Percentiles rank a stretch among this genome's conserved stretches.
Evolutionary conservation across 2,329 filamentous ascomycete genomes (phyloP).

Genomic region (Fusarium sp.): DNA sequence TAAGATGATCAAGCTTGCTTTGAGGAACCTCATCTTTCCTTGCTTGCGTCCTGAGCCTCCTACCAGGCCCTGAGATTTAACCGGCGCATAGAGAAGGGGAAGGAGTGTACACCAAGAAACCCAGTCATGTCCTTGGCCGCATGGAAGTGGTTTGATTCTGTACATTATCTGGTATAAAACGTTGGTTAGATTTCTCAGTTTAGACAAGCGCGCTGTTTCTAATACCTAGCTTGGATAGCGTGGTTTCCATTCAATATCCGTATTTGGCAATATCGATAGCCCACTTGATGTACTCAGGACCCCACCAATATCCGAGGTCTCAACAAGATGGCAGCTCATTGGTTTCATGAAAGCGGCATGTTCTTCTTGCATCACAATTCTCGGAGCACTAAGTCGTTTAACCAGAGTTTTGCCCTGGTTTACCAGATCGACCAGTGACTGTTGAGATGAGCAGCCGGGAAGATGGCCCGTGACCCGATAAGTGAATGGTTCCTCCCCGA

Average conservation of each 20-base stretch:
- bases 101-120: not conserved
- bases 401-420: not conserved
- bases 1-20: not conserved
- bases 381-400: not conserved
- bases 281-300: not conserved
- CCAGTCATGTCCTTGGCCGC: not conserved
- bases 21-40: slow-evolving; percentile 2
- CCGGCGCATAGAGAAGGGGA: too few species aligned
- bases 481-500: not conserved
- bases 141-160: not conserved
- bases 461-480: not conserved
- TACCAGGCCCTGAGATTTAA: not conserved
- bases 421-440: not conserved
- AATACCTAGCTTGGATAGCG: not conserved
- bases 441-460: rapidly evolving
- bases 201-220: not conserved
- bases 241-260: not conserved
- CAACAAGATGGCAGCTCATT: rapidly evolving
- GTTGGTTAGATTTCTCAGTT: not conserved
- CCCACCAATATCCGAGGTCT: not conserved
- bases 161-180: not conserved
- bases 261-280: not conserved
- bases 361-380: not conserved
- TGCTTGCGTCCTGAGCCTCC: not conserved
- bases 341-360: not conserved